Evolutionary conservation across 768 basidiomycete genomes (phyloP), one percentile per base, ranked within the genome.

Genomic region (Boletus fagicola): DNA sequence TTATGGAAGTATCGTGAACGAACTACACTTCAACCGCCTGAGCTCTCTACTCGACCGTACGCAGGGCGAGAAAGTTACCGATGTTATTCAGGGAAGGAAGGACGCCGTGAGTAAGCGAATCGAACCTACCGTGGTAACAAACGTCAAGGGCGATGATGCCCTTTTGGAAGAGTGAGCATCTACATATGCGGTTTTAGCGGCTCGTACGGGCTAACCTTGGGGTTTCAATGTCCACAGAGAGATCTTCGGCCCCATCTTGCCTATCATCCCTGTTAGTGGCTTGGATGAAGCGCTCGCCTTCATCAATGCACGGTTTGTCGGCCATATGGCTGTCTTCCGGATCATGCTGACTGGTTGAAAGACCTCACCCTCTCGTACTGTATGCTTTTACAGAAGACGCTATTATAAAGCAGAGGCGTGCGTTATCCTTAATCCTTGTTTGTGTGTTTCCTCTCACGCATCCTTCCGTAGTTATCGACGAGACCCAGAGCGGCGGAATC

Each of bases 201-300:
- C n/a, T 18, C 13, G 9, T 4, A 2, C 12, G 28, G 5, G 22
- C 45, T 58, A 26, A 49, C 33, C 2, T 22, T 18, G 42, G 30
- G 20, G n/a, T 24, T 31, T n/a, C 4, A 12, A 33, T 26, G 6
- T 54, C 10, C 6, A 20, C 60, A 89, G 88, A 58, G 90, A 91
- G 67, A 67, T 90, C 3, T 92, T 92, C 61, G 90, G 87, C 0
- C 89, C 90, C 0, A 68, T 91, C 24, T 64, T 91, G 8, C 83
- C 88, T 0, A 76, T 92, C 45, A 62, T 90, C 13, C 73, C 82
- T 0, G 78, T 90, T 0, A 80, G 84, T 33, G 74, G 68, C 51
- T 52, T 87, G 8, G 76, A 83, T 3, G 80, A 82, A 20, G 87
- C 83, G 0, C 73, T 88, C 38, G 74, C 76, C 1, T 83, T 83